Evolutionary conservation across 1,284 basidiomycete species (phyloP), one percentile per base, ranked within the genome.

Genomic region (Heterobasidion parviporum): DNA sequence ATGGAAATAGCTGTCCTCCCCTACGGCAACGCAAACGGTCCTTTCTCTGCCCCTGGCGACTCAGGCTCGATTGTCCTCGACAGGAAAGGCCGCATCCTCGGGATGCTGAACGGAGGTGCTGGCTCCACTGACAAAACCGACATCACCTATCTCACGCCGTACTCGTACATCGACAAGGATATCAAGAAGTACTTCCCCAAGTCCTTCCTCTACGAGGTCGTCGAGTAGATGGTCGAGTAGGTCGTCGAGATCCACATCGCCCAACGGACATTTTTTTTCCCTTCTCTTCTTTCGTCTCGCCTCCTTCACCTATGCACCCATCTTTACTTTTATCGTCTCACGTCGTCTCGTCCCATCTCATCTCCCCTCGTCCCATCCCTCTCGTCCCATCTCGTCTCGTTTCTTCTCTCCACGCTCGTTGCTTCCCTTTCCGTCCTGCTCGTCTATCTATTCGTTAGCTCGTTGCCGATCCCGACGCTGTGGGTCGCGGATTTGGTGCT

Each of bases 401-500:
- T n/a, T n/a, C n/a, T n/a, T n/a, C n/a, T n/a, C n/a, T n/a, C n/a
- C n/a, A n/a, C n/a, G n/a, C n/a, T n/a, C n/a, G n/a, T n/a, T n/a
- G n/a, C n/a, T n/a, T n/a, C n/a, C n/a, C n/a, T n/a, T n/a, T n/a
- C n/a, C n/a, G n/a, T n/a, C n/a, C n/a, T n/a, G n/a, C n/a, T n/a
- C n/a, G n/a, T n/a, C n/a, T n/a, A n/a, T n/a, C n/a, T n/a, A n/a
- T n/a, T n/a, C n/a, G n/a, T n/a, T n/a, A n/a, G n/a, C n/a, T n/a
- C n/a, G n/a, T n/a, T n/a, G n/a, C n/a, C n/a, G n/a, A n/a, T n/a
- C n/a, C n/a, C n/a, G n/a, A n/a, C n/a, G n/a, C n/a, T n/a, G n/a
- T n/a, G n/a, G n/a, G n/a, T n/a, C 55, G 63, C 68, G 38, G 75
- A 76, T 54, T 41, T 75, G 56, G 53, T 62, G 45, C 47, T 73